A percentile compares a stretch with the other conserved stretches of the same genome.
These are phyloP conservation scores for Coemansia sp. DNA, from an alignment of 192 early-diverging fungal genomes.

Conservation along the genomic window DNA sequence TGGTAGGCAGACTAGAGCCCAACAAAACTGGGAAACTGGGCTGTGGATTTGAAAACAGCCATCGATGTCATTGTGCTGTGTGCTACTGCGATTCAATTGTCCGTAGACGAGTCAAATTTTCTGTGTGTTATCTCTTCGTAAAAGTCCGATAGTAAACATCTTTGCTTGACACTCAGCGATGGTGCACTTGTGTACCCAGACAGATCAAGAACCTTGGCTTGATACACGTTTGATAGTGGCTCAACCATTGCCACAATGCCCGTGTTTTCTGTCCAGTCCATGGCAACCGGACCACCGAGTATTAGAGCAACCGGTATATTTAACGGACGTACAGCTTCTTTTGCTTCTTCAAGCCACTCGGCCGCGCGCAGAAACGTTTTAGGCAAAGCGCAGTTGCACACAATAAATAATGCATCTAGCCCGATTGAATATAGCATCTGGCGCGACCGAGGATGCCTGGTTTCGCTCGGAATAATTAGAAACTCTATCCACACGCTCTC, in stretches of 20 bases:
- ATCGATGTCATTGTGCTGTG: too few relatives aligned
- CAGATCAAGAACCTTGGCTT: slow-evolving; percentile 27
- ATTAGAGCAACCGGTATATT: slow-evolving; percentile 30
- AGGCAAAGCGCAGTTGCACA: slow-evolving; percentile 34
- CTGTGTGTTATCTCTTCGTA: slow-evolving; percentile 2
- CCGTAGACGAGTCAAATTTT: not conserved
- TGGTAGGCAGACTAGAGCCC: too few relatives aligned
- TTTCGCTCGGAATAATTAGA: slow-evolving; percentile 38
- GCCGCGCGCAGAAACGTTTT: slow-evolving; percentile 30
- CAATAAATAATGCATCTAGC: slow-evolving; percentile 38
- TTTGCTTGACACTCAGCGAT: not conserved
- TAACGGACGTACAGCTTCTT: not conserved
- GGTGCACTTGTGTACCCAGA: slow-evolving; percentile 20
- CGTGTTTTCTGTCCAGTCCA: slow-evolving; percentile 26
- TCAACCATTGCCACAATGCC: slow-evolving; percentile 17
- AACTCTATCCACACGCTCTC: slow-evolving; percentile 41
- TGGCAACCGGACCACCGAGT: slow-evolving; percentile 26
- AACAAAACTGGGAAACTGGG: too few relatives aligned
- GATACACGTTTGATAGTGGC: slow-evolving; percentile 21
- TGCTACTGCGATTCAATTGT: too few relatives aligned
- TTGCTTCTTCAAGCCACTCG: slow-evolving; percentile 48
- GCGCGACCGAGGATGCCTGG: slow-evolving; percentile 35
- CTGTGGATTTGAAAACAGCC: too few relatives aligned
- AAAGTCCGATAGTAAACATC: not conserved
- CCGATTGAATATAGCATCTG: slow-evolving; percentile 45